Conservation (phyloP, 148 eudicot species). For the Amaranthus cruentus region DNA sequence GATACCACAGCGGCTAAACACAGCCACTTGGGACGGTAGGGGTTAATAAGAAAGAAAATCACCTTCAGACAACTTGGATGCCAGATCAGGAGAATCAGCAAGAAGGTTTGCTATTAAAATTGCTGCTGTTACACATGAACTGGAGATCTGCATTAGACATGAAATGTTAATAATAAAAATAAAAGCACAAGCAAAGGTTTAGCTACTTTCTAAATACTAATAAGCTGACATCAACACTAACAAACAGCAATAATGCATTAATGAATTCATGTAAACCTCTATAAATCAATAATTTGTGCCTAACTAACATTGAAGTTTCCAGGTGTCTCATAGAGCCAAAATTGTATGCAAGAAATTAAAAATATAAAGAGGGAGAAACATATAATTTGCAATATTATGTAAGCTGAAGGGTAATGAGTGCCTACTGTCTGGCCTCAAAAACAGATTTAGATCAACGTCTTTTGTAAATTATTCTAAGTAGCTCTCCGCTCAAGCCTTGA, state of each 20-base stretch:
- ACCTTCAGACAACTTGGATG: constrained; percentile 66
- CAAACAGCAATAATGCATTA: background rate
- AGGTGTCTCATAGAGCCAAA: background rate
- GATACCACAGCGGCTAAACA: background rate
- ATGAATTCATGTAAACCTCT: background rate
- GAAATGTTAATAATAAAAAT: constrained; percentile 4
- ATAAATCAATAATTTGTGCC: background rate
- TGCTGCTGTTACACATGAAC: constrained; percentile 82
- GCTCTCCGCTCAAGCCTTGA: background rate
- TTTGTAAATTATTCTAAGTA: background rate
- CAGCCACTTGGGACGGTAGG: background rate
- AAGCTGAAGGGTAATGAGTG: background rate
- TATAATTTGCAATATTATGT: background rate
- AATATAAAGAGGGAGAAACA: too few relatives aligned
- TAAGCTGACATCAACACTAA: background rate
- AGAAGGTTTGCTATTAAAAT: constrained; percentile 79
- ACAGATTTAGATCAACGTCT: background rate
- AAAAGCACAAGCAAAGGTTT: background rate
- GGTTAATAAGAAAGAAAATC: constrained; percentile 9
- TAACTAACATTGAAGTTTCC: background rate
- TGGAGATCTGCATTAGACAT: constrained; percentile 56
- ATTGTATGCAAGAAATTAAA: background rate
- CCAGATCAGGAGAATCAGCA: constrained; percentile 58
- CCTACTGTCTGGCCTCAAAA: background rate
- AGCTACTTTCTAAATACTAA: background rate